A percentile compares a stretch with the other conserved stretches of the same genome.
Conservation (phyloP, 2,329 filamentous ascomycete genomes). For the Botrytis fabae region DNA sequence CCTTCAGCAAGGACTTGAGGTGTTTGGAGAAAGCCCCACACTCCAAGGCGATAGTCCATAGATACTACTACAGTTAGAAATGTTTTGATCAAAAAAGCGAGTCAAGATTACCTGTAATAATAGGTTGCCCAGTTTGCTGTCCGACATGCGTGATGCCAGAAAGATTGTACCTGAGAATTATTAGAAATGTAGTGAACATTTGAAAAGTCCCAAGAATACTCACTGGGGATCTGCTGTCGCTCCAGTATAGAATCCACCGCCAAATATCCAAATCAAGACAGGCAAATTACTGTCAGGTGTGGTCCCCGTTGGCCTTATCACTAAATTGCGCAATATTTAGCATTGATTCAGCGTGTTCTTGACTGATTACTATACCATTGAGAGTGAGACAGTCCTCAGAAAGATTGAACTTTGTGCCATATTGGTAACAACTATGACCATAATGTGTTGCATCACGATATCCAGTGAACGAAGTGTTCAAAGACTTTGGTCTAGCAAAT, state of each 20-base stretch:
- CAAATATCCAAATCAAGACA: slow-evolving; percentile 58
- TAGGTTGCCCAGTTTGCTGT: slow-evolving; percentile 52
- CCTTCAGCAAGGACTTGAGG: slow-evolving; percentile 49
- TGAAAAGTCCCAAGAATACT: not conserved
- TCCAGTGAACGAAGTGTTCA: slow-evolving; percentile 45
- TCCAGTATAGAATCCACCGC: slow-evolving; percentile 55
- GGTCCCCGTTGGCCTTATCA: slow-evolving; percentile 45
- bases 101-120: slow-evolving; percentile 46
- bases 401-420: slow-evolving; percentile 43
- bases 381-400: slow-evolving; percentile 52
- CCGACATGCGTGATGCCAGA: slow-evolving; percentile 59
- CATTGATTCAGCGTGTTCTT: not conserved
- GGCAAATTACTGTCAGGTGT: slow-evolving; percentile 42
- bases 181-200: not conserved
- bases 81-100: not conserved
- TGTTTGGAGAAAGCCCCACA: slow-evolving; percentile 68
- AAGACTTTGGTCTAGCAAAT: slow-evolving; percentile 43
- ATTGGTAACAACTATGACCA: slow-evolving; percentile 51
- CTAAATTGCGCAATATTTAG: slow-evolving; percentile 28
- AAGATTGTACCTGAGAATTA: slow-evolving; percentile 54
- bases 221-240: slow-evolving; percentile 51
- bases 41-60: slow-evolving; percentile 63
- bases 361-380: slow-evolving; percentile 37
- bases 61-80: slow-evolving; percentile 43
- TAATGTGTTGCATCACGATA: slow-evolving; percentile 46